These are phyloP conservation scores for Skeletonema menzelii DNA, from an alignment of 108 stramenopile species.

Conservation along the genomic window DNA sequence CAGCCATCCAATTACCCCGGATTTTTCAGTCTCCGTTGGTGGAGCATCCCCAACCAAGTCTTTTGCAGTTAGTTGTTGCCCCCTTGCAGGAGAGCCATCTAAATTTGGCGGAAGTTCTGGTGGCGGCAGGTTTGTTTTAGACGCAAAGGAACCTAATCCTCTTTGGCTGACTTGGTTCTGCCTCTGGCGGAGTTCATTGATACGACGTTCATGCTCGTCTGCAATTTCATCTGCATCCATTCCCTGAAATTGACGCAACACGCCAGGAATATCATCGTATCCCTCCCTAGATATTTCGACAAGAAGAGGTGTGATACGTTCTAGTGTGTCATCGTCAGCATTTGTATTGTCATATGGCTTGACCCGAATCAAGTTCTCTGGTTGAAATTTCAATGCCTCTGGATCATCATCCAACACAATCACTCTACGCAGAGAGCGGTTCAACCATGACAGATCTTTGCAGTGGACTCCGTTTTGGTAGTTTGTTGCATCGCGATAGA, in stretches of 20 bases:
- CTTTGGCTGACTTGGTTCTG: constrained; percentile 48
- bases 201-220: constrained; percentile 79
- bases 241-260: constrained; percentile 74
- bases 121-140: constrained; percentile 49
- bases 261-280: constrained; percentile 70
- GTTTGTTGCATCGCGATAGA: constrained; percentile 91
- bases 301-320: constrained; percentile 82
- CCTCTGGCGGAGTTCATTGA: constrained; percentile 52
- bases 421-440: constrained; percentile 86
- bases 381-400: constrained; percentile 80
- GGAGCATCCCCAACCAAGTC: constrained; percentile 85
- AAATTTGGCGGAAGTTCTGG: constrained; percentile 65
- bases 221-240: constrained; percentile 91
- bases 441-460: constrained; percentile 91
- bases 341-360: constrained; percentile 90
- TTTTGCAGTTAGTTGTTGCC: constrained; percentile 73
- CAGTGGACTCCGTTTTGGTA: constrained; percentile 92
- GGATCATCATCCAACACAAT: constrained; percentile 95
- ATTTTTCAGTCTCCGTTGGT: constrained; percentile 19
- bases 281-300: constrained; percentile 85
- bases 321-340: constrained; percentile 76
- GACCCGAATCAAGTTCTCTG: constrained; percentile 92
- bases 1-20: constrained; percentile 76
- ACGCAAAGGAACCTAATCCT: constrained; percentile 75
- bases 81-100: constrained; percentile 2